Evolutionary conservation across 331 rosid genomes (phyloP).

Genomic region (Stylosanthes scabra): DNA sequence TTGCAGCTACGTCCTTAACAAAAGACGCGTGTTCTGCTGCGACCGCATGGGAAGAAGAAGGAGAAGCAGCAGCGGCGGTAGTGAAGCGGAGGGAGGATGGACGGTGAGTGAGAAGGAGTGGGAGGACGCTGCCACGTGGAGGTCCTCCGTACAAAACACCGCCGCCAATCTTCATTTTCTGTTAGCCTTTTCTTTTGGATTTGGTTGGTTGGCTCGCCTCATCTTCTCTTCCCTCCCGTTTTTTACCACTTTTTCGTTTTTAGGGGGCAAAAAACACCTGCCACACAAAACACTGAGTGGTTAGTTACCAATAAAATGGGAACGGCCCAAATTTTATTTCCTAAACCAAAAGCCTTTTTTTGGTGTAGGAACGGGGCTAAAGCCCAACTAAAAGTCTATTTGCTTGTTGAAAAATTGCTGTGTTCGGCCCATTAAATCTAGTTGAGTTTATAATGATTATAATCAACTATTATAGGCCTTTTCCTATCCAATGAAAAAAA

Average conservation of each 20-base stretch:
- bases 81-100: conserved; percentile 55
- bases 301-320: not conserved
- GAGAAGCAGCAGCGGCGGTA: conserved; percentile 48
- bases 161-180: conserved; percentile 73
- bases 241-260: not conserved
- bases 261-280: not conserved
- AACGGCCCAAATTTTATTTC: not conserved
- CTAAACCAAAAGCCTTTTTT: too few relatives aligned
- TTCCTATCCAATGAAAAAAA: too few relatives aligned
- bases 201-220: not conserved
- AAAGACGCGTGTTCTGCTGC: conserved; percentile 89
- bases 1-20: conserved; percentile 80
- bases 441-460: too few relatives aligned
- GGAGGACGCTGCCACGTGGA: conserved; percentile 67
- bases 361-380: too few relatives aligned
- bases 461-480: too few relatives aligned
- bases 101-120: conserved; percentile 59
- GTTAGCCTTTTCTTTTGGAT: not conserved
- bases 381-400: not conserved
- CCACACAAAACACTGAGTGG: conserved; percentile 19
- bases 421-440: not conserved
- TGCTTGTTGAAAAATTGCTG: too few relatives aligned
- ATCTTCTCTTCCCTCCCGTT: not conserved
- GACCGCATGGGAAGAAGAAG: conserved; percentile 39
- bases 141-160: conserved; percentile 69